Evolutionary conservation across 345 rosid species (phyloP), one percentile per base, ranked within the genome.

Genomic region (Ricinus communis): DNA sequence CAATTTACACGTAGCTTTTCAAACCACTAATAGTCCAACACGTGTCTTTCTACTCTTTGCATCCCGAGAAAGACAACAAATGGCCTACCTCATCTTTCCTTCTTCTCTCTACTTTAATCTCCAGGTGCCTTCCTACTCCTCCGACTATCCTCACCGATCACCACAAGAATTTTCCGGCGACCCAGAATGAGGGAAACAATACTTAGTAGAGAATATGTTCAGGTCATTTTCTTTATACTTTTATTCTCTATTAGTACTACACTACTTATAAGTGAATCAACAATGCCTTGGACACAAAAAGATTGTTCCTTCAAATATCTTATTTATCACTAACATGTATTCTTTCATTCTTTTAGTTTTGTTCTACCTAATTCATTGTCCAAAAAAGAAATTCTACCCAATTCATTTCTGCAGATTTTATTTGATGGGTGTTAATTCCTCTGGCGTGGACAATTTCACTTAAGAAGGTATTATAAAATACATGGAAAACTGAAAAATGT

Each of bases 201-300:
- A 43, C 24, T 14, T 22, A 45, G 41, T 16, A 43, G 10, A n/a
- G 46, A 27, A 49, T 9, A 25, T 41, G 28, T 47, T 59, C 51
- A 49, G 14, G 7, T 59, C 61, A 12, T 66, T 74, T 36, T 58
- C 38, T 61, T 58, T 49, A 15, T 2, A 10, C 12, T 61, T 50
- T 66, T 66, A 66, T 66, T 74, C 67, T 38, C 66, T 61, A 59
- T 50, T 43, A 21, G 50, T 31, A n/a, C 38, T 46, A 2, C 38
- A 2, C 6, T 2, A 45, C 18, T 46, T 19, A 30, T 14, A 38
- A 25, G 49, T 5, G 49, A 36, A 38, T 62, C 24, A 33, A 41
- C 25, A 25, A 33, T 47, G 51, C 4, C 8, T 15, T 5, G 1
- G 25, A 50, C 18, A 25, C 16, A 25, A 62, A 46, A 54, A 38